Conservation (phyloP, 202 grass and related monocot species). For the Panicum hallii region DNA sequence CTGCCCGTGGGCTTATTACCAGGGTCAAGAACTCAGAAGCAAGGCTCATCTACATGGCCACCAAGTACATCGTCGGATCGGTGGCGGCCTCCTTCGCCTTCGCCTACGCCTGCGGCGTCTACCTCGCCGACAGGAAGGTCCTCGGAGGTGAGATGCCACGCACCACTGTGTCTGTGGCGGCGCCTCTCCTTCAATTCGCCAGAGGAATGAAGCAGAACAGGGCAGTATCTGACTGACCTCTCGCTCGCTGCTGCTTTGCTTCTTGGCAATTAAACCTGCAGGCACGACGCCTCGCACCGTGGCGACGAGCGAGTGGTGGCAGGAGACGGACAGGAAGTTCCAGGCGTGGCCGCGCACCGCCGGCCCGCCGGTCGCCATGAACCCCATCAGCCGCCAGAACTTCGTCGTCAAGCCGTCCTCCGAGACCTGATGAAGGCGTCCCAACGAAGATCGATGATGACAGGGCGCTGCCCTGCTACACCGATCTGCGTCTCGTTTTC, state of each 20-base stretch:
- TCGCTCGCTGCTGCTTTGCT: not conserved
- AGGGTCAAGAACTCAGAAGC: not conserved
- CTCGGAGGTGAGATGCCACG: conserved; percentile 48
- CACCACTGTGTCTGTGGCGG: no score
- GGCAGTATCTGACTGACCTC: not conserved
- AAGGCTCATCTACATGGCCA: conserved; percentile 28
- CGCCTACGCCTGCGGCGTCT: conserved; percentile 38
- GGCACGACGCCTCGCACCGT: conserved; percentile 55
- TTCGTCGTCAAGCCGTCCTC: conserved; percentile 55
- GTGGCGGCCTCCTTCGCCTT: conserved; percentile 46
- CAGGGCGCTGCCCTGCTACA: not conserved
- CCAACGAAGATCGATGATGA: not conserved
- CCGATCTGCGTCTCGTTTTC: not conserved
- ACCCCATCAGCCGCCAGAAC: conserved; percentile 54
- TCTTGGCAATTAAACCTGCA: conserved; percentile 19
- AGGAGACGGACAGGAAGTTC: conserved; percentile 60
- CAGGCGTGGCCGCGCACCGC: conserved; percentile 65
- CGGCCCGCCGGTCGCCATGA: conserved; percentile 56
- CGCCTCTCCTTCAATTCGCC: not conserved
- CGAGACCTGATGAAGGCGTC: conserved; percentile 9
- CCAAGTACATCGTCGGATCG: conserved; percentile 53
- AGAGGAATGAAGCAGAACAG: not conserved
- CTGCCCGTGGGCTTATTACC: not conserved
- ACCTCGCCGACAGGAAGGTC: conserved; percentile 51
- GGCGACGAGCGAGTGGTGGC: conserved; percentile 49